These are phyloP conservation scores for Oehlia diaphana DNA, from an alignment of 192 early-diverging fungal species.

Conservation along the genomic window DNA sequence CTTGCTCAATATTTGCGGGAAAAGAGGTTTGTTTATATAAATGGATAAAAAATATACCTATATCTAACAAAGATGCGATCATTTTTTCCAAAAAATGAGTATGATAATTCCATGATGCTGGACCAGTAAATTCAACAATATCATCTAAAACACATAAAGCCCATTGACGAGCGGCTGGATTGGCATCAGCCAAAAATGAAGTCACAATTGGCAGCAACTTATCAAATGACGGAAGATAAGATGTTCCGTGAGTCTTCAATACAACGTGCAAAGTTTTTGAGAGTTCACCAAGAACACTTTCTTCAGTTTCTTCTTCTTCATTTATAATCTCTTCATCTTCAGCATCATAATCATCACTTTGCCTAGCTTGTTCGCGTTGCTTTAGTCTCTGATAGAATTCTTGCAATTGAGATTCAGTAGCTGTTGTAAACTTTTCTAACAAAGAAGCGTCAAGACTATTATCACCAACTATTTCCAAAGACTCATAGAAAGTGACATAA, in stretches of 20 bases:
- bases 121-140: constrained; percentile 87
- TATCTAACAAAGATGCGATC: constrained; percentile 54
- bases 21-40: background rate
- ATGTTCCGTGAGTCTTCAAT: constrained; percentile 70
- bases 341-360: constrained; percentile 81
- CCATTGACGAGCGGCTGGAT: constrained; percentile 82
- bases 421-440: constrained; percentile 70
- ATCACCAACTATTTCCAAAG: constrained; percentile 64
- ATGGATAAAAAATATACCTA: constrained; percentile 15
- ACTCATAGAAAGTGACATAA: constrained; percentile 76
- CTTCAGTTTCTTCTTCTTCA: constrained; percentile 80
- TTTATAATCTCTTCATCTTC: constrained; percentile 89
- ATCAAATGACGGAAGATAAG: constrained; percentile 83
- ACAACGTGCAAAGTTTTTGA: constrained; percentile 79
- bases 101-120: constrained; percentile 63
- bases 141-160: constrained; percentile 93
- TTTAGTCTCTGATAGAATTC: constrained; percentile 77
- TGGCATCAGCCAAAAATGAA: constrained; percentile 62
- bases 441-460: constrained; percentile 64
- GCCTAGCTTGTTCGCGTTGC: constrained; percentile 72
- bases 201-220: constrained; percentile 71
- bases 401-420: constrained; percentile 67
- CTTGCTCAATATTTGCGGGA: no score
- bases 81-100: constrained; percentile 68
- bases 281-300: constrained; percentile 81